Evolutionary conservation across 768 basidiomycete species (phyloP).

Genomic region (Gyrodon lividus): DNA sequence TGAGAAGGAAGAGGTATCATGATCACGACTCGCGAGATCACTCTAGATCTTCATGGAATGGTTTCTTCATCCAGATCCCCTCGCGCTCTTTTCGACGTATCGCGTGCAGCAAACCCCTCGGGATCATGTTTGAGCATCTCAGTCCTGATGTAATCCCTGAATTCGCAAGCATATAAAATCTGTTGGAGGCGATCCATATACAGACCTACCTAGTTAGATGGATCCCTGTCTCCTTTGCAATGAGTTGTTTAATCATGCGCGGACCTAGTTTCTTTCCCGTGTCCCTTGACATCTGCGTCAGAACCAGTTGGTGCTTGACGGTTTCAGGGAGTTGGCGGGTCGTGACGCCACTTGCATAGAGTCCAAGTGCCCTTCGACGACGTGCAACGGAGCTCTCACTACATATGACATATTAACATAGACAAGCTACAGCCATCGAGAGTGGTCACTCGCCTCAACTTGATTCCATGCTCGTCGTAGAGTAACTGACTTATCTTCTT

Average conservation of each 20-base stretch:
- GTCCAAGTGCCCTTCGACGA: slow-evolving; percentile 26
- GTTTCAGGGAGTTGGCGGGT: slow-evolving; percentile 27
- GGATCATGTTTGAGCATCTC: slow-evolving; percentile 14
- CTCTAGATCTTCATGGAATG: background rate
- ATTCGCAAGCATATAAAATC: background rate
- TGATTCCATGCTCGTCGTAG: slow-evolving; percentile 27
- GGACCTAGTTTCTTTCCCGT: slow-evolving; percentile 29
- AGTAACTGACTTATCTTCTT: slow-evolving; percentile 26
- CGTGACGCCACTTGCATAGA: slow-evolving; percentile 30
- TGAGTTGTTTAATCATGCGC: slow-evolving; percentile 26
- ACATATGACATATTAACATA: slow-evolving; percentile 12
- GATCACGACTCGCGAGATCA: background rate
- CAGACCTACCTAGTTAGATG: slow-evolving; percentile 30
- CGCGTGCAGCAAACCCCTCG: slow-evolving; percentile 10
- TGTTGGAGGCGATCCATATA: background rate
- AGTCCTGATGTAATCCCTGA: slow-evolving; percentile 13
- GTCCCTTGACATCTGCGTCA: slow-evolving; percentile 37
- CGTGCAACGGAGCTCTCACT: slow-evolving; percentile 30
- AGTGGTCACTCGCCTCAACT: slow-evolving; percentile 28
- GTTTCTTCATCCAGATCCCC: background rate
- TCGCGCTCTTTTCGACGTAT: slow-evolving; percentile 5
- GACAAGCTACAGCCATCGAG: background rate
- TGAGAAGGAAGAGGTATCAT: too few species aligned
- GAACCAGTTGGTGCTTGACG: slow-evolving; percentile 32
- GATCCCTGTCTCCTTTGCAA: slow-evolving; percentile 31